Evolutionary conservation across 2,329 filamentous ascomycete genomes (phyloP).

Genomic region (Sclerotinia subarctica): DNA sequence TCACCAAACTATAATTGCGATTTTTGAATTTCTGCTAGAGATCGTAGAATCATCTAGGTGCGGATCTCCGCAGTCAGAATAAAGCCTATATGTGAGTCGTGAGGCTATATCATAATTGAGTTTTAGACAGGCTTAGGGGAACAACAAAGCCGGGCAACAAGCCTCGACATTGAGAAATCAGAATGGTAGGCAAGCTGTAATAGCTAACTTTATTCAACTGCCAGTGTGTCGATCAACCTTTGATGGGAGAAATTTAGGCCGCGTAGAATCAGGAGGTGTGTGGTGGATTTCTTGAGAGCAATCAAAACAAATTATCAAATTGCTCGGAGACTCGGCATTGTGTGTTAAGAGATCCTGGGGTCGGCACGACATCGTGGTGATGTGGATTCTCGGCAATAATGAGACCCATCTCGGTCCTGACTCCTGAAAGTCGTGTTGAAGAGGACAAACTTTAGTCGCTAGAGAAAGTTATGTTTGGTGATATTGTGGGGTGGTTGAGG

Average conservation of each 20-base stretch:
- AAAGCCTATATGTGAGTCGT: neutral
- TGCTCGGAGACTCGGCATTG: neutral
- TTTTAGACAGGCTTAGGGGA: neutral
- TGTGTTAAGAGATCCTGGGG: neutral
- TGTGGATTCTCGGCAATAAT: neutral
- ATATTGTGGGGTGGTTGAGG: neutral
- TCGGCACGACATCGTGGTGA: neutral
- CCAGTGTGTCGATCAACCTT: neutral
- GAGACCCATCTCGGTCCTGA: neutral
- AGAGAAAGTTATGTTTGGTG: neutral
- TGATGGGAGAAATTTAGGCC: neutral
- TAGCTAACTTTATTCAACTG: conserved; percentile 1
- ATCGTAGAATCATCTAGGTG: neutral
- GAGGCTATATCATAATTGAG: neutral
- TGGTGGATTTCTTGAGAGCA: neutral
- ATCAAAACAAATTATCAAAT: neutral
- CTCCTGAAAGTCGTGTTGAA: neutral
- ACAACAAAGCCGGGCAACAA: neutral
- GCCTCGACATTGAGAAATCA: neutral
- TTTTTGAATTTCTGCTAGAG: neutral
- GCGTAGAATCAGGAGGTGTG: neutral
- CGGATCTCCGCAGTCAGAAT: neutral
- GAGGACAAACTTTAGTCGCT: neutral
- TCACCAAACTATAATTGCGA: neutral
- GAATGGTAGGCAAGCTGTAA: neutral